A percentile compares a stretch with the other conserved stretches of the same genome.
Evolutionary conservation across 148 eudicot species (phyloP).

Genomic region (Vaccinium vitisidaea): DNA sequence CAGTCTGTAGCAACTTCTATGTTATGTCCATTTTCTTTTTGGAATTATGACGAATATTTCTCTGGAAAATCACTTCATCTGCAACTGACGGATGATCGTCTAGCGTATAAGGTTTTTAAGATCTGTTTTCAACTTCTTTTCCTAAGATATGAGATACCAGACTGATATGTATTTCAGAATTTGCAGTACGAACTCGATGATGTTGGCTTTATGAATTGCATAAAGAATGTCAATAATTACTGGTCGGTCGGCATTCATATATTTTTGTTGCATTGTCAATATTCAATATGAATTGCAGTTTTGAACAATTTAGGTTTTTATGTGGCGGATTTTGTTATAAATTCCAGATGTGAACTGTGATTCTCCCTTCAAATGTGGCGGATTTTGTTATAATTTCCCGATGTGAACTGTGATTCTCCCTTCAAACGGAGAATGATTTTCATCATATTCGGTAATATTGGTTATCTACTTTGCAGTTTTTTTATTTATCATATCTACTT

Average conservation of each 20-base stretch:
- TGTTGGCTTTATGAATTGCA: neutral
- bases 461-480: too few species aligned
- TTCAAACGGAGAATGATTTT: neutral
- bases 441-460: neutral
- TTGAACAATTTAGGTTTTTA: neutral
- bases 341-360: neutral
- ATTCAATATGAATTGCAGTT: neutral
- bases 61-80: neutral
- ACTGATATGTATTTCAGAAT: neutral
- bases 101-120: neutral
- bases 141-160: neutral
- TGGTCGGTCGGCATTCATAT: neutral
- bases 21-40: neutral
- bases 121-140: neutral
- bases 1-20: neutral
- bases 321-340: neutral
- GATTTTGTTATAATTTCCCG: neutral
- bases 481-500: neutral
- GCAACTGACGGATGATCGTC: neutral
- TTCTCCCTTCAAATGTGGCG: neutral
- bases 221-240: neutral
- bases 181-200: neutral
- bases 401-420: neutral
- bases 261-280: neutral
- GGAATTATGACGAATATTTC: neutral